A percentile compares a stretch with the other conserved stretches of the same genome.
Evolutionary conservation across 202 grass and related monocot species (phyloP).

Genomic region (Saccharum hybrid): DNA sequence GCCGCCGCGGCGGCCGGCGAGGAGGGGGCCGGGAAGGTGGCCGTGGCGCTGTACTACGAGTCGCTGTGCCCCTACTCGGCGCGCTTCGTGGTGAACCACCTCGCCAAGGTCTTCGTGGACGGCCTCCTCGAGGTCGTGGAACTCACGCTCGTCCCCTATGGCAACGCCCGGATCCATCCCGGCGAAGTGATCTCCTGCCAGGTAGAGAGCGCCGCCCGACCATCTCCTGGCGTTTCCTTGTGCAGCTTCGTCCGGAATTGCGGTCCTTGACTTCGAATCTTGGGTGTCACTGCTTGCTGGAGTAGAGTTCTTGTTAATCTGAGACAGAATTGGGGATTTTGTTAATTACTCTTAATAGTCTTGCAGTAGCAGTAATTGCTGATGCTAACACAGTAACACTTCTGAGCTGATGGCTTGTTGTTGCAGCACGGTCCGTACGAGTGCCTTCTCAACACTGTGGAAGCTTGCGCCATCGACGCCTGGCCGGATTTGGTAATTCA

Average conservation of each 20-base stretch:
- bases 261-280: background rate
- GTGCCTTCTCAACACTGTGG: conserved; percentile 86
- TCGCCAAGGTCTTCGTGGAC: conserved; percentile 55
- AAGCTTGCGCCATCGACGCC: conserved; percentile 80
- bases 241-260: background rate
- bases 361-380: background rate
- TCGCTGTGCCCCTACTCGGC: conserved; percentile 67
- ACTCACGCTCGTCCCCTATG: conserved; percentile 76
- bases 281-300: background rate
- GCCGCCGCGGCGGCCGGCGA: background rate
- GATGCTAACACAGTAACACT: conserved; percentile 7
- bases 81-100: conserved; percentile 61
- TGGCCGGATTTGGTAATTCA: conserved; percentile 83
- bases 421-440: conserved; percentile 85
- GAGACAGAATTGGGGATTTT: background rate
- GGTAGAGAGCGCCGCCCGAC: conserved; percentile 36
- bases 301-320: background rate
- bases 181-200: conserved; percentile 69
- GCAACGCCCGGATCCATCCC: conserved; percentile 59
- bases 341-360: background rate
- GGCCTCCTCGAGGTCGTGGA: conserved; percentile 60
- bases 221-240: background rate
- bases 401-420: background rate
- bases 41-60: conserved; percentile 81
- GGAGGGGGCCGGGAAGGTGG: conserved; percentile 44